A percentile compares a stretch with the other conserved stretches of the same genome.
Evolutionary conservation across 1,284 basidiomycete genomes (phyloP).

Genomic region (Microbotryum lychnidis-dioicae): DNA sequence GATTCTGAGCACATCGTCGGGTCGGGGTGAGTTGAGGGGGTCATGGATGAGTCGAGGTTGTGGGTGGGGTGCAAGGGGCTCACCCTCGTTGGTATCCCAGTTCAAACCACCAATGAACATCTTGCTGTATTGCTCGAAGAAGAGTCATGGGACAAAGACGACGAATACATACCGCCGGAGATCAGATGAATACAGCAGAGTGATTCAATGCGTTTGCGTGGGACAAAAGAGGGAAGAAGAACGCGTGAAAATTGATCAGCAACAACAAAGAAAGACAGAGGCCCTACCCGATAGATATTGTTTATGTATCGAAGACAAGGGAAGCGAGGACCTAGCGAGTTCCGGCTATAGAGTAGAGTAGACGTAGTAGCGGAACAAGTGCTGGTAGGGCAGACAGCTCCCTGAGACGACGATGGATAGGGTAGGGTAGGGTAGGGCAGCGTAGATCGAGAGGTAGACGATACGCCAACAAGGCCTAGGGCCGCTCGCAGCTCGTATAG

Average conservation of each 20-base stretch:
- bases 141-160: conserved; percentile 32
- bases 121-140: conserved; percentile 57
- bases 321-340: no score
- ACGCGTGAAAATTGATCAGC: background rate
- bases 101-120: conserved; percentile 96
- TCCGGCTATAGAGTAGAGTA: no score
- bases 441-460: no score
- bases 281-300: conserved; percentile 3
- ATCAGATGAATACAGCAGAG: background rate
- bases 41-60: background rate
- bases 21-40: background rate
- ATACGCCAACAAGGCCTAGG: no score
- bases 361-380: no score
- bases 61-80: conserved; percentile 17
- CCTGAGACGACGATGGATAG: no score
- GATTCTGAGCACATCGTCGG: conserved; percentile 49
- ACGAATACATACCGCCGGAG: conserved; percentile 35
- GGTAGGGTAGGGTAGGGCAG: no score
- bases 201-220: background rate
- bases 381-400: no score
- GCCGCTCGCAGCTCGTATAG: no score
- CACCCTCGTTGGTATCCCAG: conserved; percentile 93
- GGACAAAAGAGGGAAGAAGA: background rate
- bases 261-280: background rate
- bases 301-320: background rate